Percentiles rank a stretch among this genome's conserved stretches.
Evolutionary conservation across 2,329 filamentous ascomycete species (phyloP).

Genomic region (Aspergillus oerlinghausenensis): DNA sequence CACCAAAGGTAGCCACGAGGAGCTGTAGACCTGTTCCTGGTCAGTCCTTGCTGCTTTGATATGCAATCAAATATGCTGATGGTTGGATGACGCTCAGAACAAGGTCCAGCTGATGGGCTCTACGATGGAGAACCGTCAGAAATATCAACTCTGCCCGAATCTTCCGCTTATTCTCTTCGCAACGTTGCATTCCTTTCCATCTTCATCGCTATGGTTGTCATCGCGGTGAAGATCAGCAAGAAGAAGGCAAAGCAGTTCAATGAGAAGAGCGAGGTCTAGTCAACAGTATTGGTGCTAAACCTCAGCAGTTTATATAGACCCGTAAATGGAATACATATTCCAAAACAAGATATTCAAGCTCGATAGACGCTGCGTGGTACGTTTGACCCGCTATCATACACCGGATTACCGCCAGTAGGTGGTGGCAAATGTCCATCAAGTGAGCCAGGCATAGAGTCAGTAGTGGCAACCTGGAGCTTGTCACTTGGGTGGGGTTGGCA

Average conservation of each 20-base stretch:
- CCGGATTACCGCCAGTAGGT: neutral
- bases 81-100: conserved; percentile 22
- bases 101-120: conserved; percentile 2
- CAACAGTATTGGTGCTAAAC: neutral
- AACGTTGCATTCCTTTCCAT: conserved; percentile 16
- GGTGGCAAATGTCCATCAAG: neutral
- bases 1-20: conserved; percentile 61
- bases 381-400: neutral
- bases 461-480: neutral
- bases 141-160: conserved; percentile 8
- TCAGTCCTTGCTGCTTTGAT: conserved; percentile 20
- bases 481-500: neutral
- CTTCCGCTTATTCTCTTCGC: conserved; percentile 2
- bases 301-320: neutral
- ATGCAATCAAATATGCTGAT: conserved; percentile 30
- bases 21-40: conserved; percentile 50
- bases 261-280: conserved; percentile 16
- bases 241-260: conserved; percentile 7
- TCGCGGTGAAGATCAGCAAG: conserved; percentile 10
- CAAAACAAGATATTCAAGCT: neutral
- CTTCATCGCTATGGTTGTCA: conserved; percentile 15
- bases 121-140: conserved; percentile 9
- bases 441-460: too few species aligned
- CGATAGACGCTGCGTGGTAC: neutral
- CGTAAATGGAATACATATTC: neutral